Conservation (phyloP, 2,329 filamentous ascomycete genomes). For the Aspergillus ruber region DNA sequence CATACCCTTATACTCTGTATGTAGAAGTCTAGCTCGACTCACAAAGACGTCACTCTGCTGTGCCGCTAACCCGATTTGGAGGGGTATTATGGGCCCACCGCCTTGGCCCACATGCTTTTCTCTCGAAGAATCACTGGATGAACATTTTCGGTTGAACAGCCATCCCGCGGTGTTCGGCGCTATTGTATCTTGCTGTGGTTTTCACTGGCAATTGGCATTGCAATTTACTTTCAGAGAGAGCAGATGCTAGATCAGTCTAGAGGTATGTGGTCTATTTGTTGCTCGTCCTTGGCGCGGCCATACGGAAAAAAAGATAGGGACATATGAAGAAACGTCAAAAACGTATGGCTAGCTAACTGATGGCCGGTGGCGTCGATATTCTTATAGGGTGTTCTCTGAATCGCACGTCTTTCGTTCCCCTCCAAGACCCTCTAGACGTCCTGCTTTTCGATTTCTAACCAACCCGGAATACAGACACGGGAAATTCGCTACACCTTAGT, state of each 20-base stretch:
- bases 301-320: neutral
- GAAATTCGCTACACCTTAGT: neutral
- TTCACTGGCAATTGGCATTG: neutral
- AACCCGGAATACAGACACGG: neutral
- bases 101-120: too few relatives aligned
- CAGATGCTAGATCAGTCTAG: neutral
- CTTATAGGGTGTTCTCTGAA: neutral
- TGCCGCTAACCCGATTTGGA: too few relatives aligned
- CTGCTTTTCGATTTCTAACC: neutral
- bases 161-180: too few relatives aligned
- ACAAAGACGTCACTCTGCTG: too few relatives aligned
- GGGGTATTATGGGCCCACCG: too few relatives aligned
- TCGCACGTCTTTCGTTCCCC: neutral
- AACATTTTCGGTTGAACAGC: too few relatives aligned
- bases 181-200: too few relatives aligned
- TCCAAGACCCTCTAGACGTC: neutral
- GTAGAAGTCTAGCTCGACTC: too few relatives aligned
- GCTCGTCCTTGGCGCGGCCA: neutral
- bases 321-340: neutral
- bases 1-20: too few relatives aligned
- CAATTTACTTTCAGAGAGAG: neutral
- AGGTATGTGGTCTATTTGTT: neutral
- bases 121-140: too few relatives aligned
- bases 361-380: neutral
- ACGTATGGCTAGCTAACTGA: neutral